These are phyloP conservation scores for Trichosporon sp. DNA, from an alignment of 1,284 basidiomycete genomes.

Conservation along the genomic window DNA sequence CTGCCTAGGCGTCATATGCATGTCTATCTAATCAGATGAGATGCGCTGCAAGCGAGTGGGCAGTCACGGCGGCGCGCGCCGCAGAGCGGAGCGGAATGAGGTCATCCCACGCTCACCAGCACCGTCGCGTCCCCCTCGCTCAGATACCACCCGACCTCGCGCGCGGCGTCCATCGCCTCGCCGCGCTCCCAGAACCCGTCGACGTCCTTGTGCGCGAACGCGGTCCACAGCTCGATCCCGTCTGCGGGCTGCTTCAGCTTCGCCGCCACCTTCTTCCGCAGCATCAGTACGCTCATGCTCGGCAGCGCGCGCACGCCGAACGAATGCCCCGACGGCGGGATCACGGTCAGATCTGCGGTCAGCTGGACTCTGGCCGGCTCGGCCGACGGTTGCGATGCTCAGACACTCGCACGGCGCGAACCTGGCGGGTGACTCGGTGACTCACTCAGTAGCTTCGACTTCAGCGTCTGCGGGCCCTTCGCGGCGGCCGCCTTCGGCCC, in stretches of 20 bases:
- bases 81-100: not conserved
- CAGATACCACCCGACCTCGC: slow-evolving; percentile 25
- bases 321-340: slow-evolving; percentile 17
- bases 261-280: slow-evolving; percentile 11
- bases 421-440: not conserved
- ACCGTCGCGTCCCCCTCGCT: slow-evolving; percentile 17
- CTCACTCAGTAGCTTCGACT: slow-evolving; percentile 38
- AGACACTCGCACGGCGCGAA: not conserved
- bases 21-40: not conserved
- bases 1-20: not conserved
- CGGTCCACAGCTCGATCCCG: slow-evolving; percentile 7
- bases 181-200: slow-evolving; percentile 19
- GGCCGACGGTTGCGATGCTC: not conserved
- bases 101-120: not conserved
- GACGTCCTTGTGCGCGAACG: slow-evolving; percentile 5
- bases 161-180: slow-evolving; percentile 19
- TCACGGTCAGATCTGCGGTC: slow-evolving; percentile 15
- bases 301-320: slow-evolving; percentile 18
- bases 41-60: no score
- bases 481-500: slow-evolving; percentile 1
- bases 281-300: slow-evolving; percentile 4
- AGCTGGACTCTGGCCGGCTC: not conserved
- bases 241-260: slow-evolving; percentile 4
- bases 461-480: slow-evolving; percentile 13
- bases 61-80: not conserved